Conservation (phyloP, 192 early-diverging fungal species). For the Podila minutissima region DNA sequence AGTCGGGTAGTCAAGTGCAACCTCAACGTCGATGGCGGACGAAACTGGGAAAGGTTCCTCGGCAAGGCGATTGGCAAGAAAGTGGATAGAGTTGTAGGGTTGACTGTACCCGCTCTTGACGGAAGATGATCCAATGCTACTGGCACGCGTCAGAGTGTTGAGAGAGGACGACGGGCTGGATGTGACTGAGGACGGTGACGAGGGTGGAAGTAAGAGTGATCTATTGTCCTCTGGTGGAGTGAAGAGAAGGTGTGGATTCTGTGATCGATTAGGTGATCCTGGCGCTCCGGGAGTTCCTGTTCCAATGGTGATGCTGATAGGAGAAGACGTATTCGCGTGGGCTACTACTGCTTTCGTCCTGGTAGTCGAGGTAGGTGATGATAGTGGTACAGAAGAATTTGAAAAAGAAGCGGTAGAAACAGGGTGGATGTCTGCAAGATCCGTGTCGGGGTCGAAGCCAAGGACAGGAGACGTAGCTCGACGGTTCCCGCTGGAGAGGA, state of each 20-base stretch:
- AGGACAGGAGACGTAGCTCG: not conserved
- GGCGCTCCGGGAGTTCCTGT: constrained; percentile 6
- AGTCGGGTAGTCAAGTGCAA: constrained; percentile 13
- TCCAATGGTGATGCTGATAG: constrained; percentile 33
- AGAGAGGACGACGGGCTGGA: constrained; percentile 40
- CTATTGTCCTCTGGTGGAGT: constrained; percentile 6
- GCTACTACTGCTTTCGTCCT: constrained; percentile 3
- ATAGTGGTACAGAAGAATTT: not conserved
- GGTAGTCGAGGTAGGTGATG: not conserved
- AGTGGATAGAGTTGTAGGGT: constrained; percentile 8
- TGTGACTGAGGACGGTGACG: constrained; percentile 35
- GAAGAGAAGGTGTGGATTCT: constrained; percentile 2
- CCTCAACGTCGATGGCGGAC: constrained; percentile 20
- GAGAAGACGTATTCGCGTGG: not conserved
- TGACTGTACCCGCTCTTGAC: constrained; percentile 16
- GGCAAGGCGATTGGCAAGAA: constrained; percentile 6
- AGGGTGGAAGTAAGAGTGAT: constrained; percentile 29
- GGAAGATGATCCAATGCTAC: constrained; percentile 29
- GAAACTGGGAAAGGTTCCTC: constrained; percentile 4
- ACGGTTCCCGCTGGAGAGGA: constrained; percentile 25
- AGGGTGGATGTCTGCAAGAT: constrained; percentile 21
- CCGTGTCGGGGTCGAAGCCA: constrained; percentile 23
- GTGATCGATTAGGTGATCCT: not conserved
- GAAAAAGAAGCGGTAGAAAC: constrained; percentile 11
- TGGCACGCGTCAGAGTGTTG: constrained; percentile 42